Evolutionary conservation across 441 rosid species (phyloP).

Genomic region (Adansonia rubrostipa): DNA sequence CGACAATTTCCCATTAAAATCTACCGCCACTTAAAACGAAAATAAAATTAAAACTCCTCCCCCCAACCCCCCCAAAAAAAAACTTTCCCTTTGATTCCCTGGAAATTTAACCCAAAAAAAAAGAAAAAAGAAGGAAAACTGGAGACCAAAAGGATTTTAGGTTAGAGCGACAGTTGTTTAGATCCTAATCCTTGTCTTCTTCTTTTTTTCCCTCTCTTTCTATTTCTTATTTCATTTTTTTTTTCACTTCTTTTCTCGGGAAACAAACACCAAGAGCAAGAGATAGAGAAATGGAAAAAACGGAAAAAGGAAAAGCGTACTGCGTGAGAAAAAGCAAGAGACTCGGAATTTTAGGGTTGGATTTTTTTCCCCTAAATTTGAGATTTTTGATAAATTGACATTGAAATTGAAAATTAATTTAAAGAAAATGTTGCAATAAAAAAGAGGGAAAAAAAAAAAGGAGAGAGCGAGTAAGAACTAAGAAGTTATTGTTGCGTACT

Average conservation of each 20-base stretch:
- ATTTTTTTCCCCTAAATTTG: background rate
- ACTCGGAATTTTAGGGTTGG: constrained; percentile 21
- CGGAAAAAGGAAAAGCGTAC: constrained; percentile 4
- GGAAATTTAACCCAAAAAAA: constrained; percentile 14
- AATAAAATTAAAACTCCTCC: background rate
- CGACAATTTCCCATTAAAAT: constrained; percentile 14
- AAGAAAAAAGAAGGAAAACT: background rate
- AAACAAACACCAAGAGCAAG: constrained; percentile 35
- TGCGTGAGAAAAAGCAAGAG: constrained; percentile 15
- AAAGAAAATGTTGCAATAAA: background rate
- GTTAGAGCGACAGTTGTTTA: constrained; percentile 46
- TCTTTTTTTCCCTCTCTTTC: background rate
- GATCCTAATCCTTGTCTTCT: constrained; percentile 40
- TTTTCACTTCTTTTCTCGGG: constrained; percentile 31
- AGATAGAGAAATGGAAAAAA: background rate
- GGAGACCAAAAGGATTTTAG: constrained; percentile 22
- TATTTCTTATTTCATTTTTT: constrained; percentile 27
- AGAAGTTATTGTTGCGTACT: no score
- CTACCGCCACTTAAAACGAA: constrained; percentile 4
- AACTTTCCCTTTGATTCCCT: constrained; percentile 28
- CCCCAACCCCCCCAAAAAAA: background rate
- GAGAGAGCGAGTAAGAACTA: background rate
- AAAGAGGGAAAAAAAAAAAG: background rate
- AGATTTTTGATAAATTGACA: background rate
- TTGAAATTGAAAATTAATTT: background rate